phyloP scores from a whole-genome alignment of 2,329 filamentous ascomycete genomes.

The Talaromyces sp. region DNA sequence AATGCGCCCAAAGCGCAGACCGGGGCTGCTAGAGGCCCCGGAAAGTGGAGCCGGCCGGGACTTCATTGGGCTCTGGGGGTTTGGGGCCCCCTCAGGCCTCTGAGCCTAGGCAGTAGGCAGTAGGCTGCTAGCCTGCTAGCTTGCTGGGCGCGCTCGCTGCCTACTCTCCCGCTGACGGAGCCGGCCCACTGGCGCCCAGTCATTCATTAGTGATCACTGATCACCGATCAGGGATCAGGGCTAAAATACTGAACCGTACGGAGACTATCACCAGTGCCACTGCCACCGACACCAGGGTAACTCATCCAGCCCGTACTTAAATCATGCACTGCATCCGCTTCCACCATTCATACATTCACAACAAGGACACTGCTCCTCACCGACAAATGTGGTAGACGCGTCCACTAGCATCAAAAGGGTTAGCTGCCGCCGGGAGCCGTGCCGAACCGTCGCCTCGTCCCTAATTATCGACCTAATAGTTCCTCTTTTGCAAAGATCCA shows the following conservation, averaged over 20 bases:
- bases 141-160: background rate
- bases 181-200: background rate
- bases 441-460: conserved; percentile 6
- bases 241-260: background rate
- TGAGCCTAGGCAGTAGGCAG: too few species aligned
- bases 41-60: background rate
- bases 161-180: background rate
- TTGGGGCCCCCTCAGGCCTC: background rate
- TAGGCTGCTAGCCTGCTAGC: too few species aligned
- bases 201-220: background rate
- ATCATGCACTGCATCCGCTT: background rate
- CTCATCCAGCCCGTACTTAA: background rate
- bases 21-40: background rate
- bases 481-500: background rate
- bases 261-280: too few species aligned
- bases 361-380: background rate
- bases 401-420: conserved; percentile 2
- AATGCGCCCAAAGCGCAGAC: background rate
- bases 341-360: too few species aligned
- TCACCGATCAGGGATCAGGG: background rate
- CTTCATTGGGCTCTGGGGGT: background rate
- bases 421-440: conserved; percentile 9
- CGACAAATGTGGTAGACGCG: background rate
- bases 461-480: background rate
- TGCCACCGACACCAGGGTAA: too few species aligned